Evolutionary conservation across 1,284 basidiomycete species (phyloP).

Genomic region (Gymnopus androsaceus): DNA sequence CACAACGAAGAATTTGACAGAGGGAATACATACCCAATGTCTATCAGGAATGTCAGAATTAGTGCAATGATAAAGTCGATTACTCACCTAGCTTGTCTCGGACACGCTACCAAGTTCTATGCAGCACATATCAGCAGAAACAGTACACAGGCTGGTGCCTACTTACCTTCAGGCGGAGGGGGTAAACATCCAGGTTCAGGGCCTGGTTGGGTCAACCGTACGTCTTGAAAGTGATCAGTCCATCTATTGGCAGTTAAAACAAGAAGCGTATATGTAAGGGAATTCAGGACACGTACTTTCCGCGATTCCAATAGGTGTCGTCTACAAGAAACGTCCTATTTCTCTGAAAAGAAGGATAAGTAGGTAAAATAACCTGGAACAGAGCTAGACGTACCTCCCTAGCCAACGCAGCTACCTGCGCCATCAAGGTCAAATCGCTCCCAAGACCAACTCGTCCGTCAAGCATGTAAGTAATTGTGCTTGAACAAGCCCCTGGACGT

Average conservation of each 20-base stretch:
- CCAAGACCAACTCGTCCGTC: constrained; percentile 64
- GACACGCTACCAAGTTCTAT: constrained; percentile 77
- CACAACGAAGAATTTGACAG: too few species aligned
- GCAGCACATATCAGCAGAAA: too few species aligned
- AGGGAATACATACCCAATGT: too few species aligned
- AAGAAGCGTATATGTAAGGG: neutral
- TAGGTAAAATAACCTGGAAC: neutral
- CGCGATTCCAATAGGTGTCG: constrained; percentile 68
- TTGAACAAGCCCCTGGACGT: constrained; percentile 47
- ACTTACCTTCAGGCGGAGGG: constrained; percentile 66
- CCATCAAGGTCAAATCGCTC: constrained; percentile 65
- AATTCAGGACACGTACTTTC: constrained; percentile 46
- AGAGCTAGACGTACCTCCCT: constrained; percentile 48
- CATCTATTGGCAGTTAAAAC: constrained; percentile 43
- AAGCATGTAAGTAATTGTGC: constrained; percentile 69
- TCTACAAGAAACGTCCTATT: constrained; percentile 57
- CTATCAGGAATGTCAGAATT: constrained; percentile 20
- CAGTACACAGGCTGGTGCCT: too few species aligned
- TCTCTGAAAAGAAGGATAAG: constrained; percentile 34
- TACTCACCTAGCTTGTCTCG: constrained; percentile 59
- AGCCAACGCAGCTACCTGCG: constrained; percentile 65
- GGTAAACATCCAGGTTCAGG: constrained; percentile 63
- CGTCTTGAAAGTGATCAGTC: constrained; percentile 64
- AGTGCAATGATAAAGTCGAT: constrained; percentile 10
- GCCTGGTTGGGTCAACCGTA: constrained; percentile 58